Base-by-base conservation (phyloP, 2,329 filamentous ascomycete genomes). In the Penicillium verrucosum region DNA sequence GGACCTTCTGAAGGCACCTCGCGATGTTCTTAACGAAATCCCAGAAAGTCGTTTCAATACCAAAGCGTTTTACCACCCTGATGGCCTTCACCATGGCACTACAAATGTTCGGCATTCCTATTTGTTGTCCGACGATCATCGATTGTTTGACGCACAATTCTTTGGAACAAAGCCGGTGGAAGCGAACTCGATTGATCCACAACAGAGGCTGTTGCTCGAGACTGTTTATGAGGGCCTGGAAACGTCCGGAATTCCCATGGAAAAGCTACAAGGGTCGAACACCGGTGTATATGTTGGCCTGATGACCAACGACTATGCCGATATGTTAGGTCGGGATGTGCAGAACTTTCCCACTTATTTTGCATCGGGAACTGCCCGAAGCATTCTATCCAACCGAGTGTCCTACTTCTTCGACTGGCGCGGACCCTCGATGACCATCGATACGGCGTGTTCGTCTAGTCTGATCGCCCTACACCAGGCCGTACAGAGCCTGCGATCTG, bases 361-460 rank as follows among this genome's bases (percentile, higher is more conserved):
- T 12, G 62, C 66, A n/a, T 71, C 70, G 1, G 71, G 73, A n/a
- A 73, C 65, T 38, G 67, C 71, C 3, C 60, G 69, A 16, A 71
- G 70, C 29, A 76, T 78, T 11, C 57, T 77, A 4, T 70, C 76
- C 1, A 77, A 77, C 27, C 70, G 75, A 1, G 54, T 76, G 6
- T 75, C 72, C 1, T 75, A 76, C 61, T 76, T 69, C 49, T 71
- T 69, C n/a, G 65, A 70, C 34, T 67, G 65, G 64, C 60, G 65
- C 18, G 68, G 78, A 0, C 74, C 78, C 0, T 73, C 68, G 1
- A 71, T 78, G 64, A 78, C 75, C 0, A 70, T 81, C 16, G 77
- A 80, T 37, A 80, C 78, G 0, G 78, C 78, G 2, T 81, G 78
- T 50, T 79, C 77, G 1, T 75, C 75, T 0, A 74, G 70, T 45